Evolutionary conservation across 306 rosid genomes (phyloP).

Genomic region (Fragaria vesca): DNA sequence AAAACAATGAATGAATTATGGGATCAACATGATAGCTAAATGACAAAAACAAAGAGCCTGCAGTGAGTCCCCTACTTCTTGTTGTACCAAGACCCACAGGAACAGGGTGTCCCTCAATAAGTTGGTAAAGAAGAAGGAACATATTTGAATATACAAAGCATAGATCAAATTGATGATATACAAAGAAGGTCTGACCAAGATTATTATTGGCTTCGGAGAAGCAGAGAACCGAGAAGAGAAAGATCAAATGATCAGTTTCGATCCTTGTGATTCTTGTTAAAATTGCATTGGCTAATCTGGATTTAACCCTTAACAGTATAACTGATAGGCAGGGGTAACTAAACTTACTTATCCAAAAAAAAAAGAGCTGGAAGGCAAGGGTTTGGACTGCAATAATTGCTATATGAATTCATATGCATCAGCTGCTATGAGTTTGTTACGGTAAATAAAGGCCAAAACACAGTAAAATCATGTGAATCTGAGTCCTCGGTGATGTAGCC

Average conservation of each 20-base stretch:
- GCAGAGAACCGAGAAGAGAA: not conserved
- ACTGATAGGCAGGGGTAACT: not conserved
- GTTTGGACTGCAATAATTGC: not conserved
- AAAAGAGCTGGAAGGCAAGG: not conserved
- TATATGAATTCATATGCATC: not conserved
- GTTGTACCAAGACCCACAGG: not conserved
- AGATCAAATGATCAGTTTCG: not conserved
- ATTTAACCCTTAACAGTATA: not conserved
- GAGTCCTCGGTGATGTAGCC: not conserved
- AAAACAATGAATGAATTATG: slow-evolving; percentile 13
- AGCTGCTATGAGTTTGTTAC: not conserved
- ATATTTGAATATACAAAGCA: not conserved
- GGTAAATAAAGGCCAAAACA: not conserved
- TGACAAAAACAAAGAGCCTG: slow-evolving; percentile 15
- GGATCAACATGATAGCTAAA: slow-evolving; percentile 19
- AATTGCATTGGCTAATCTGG: not conserved
- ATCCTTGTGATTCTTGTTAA: not conserved
- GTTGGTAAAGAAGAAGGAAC: not conserved
- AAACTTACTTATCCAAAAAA: too few relatives aligned
- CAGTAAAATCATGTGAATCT: not conserved
- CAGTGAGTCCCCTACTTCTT: not conserved
- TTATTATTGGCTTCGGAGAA: not conserved
- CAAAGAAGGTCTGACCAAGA: not conserved
- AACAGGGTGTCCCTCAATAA: slow-evolving; percentile 1
- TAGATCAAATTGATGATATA: not conserved